Base-by-base conservation (phyloP, 805 yeast genomes). In the Sugiyamaella marilandica region DNA sequence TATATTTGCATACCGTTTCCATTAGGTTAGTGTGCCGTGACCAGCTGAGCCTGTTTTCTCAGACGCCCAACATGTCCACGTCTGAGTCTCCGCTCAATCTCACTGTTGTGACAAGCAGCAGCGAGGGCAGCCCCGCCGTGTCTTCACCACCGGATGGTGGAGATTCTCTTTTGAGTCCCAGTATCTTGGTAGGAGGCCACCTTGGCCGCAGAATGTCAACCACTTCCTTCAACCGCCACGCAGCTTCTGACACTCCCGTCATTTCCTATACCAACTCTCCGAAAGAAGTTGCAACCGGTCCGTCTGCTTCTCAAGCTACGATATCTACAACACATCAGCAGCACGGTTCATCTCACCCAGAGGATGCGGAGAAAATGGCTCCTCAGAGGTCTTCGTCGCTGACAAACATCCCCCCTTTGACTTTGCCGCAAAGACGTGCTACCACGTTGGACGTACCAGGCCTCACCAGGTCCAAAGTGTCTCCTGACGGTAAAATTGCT, bases 381-480 rank as follows among this genome's bases (percentile, higher is more conserved):
- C 57, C 61, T 11, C 19, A 19, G 43, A 32, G 56, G 21, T 37
- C 37, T 19, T 14, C 52, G 10, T 32, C 56, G 11, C 44, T 45
- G 9, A 31, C 55, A 16, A 49, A 36, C 19, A 59, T 47, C 52
- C 65, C 59, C 1, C 62, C 53, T 13, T 49, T 52, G 53, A 60
- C 33, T 21, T 57, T 37, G 43, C 61, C 63, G 13, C 57, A 55
- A 11, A 54, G 85, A 43, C 74, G 88, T 55, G 87, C 91, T 0
- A 87, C 95, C 7, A 88, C 97, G 0, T 76, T 91, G 45, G 95
- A 90, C 65, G 87, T 92, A 5, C 97, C 97, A 0, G 97, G 97
- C 1, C 85, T 89, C 56, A 90, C 97, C 0, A 79, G 85, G 47
- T 83, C 91, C 1, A 82, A 86, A 55, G 79, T 80, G 2, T 81